phyloP scores from a whole-genome alignment of 1,284 basidiomycete species.

The Agroathelia rolfsii region DNA sequence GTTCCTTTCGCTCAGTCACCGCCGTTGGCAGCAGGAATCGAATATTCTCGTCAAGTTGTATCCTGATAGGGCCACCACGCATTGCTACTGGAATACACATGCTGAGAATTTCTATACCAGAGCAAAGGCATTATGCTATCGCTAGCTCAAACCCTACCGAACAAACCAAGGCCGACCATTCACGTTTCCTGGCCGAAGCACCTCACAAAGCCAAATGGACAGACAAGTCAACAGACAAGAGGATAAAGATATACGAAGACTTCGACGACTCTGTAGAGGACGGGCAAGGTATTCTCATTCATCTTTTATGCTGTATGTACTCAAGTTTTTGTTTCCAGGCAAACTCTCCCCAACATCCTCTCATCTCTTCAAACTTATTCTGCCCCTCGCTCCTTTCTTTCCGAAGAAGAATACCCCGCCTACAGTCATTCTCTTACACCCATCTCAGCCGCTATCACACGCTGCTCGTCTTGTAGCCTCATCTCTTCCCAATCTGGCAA shows the following conservation, averaged over 20 bases:
- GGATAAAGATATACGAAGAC: constrained; percentile 20
- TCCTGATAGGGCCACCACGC: no score
- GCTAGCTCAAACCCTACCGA: no score
- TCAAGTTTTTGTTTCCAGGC: constrained; percentile 24
- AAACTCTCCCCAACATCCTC: constrained; percentile 52
- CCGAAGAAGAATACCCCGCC: constrained; percentile 24
- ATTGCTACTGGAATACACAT: no score
- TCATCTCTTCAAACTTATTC: constrained; percentile 56
- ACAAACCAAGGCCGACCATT: constrained; percentile 31
- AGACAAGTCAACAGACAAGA: constrained; percentile 16
- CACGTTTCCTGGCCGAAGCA: constrained; percentile 36
- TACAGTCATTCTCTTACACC: constrained; percentile 51
- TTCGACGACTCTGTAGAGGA: constrained; percentile 22
- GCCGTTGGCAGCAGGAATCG: no score
- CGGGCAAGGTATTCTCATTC: constrained; percentile 19
- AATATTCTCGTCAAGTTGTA: no score
- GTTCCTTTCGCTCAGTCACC: no score
- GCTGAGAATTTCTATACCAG: no score
- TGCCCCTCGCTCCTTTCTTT: constrained; percentile 33
- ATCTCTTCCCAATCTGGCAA: no score
- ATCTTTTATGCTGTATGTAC: neutral
- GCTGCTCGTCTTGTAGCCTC: constrained; percentile 38
- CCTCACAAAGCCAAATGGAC: constrained; percentile 35
- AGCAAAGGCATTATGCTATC: no score
- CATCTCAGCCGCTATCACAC: constrained; percentile 52